These are phyloP conservation scores for Sparassis latifolia DNA, from an alignment of 1,284 basidiomycete genomes.

Conservation along the genomic window DNA sequence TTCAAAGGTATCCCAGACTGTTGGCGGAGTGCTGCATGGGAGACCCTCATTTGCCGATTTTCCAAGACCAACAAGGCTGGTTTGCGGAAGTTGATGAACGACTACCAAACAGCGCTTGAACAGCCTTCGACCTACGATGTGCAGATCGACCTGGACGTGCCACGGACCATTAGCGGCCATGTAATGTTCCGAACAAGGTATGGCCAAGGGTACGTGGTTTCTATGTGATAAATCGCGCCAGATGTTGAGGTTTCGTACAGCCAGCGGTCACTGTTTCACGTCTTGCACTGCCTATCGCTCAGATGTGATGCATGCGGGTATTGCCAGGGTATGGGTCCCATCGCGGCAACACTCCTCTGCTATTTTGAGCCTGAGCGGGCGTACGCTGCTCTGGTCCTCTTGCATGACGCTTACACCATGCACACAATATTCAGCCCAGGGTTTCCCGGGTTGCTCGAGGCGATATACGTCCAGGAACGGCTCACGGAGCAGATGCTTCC, in stretches of 20 bases:
- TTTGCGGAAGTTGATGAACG: slow-evolving; percentile 35
- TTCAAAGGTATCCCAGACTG: slow-evolving; percentile 97
- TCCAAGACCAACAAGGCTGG: slow-evolving; percentile 39
- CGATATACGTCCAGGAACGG: slow-evolving; percentile 90
- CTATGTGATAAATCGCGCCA: slow-evolving; percentile 1
- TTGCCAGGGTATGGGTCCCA: slow-evolving; percentile 98
- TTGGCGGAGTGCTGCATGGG: slow-evolving; percentile 93
- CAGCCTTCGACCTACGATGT: slow-evolving; percentile 86
- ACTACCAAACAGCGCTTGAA: slow-evolving; percentile 66
- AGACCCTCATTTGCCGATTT: slow-evolving; percentile 57
- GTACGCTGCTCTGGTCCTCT: slow-evolving; percentile 76
- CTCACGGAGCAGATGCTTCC: slow-evolving; percentile 85
- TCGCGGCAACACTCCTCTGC: slow-evolving; percentile 90
- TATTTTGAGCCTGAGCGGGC: slow-evolving; percentile 89
- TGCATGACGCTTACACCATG: slow-evolving; percentile 87
- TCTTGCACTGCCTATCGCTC: slow-evolving; percentile 88
- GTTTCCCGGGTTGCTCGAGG: slow-evolving; percentile 92
- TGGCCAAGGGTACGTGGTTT: slow-evolving; percentile 71
- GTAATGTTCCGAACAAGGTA: slow-evolving; percentile 94
- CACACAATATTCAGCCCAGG: slow-evolving; percentile 90
- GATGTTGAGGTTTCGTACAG: slow-evolving; percentile 32
- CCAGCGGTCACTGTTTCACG: slow-evolving; percentile 91
- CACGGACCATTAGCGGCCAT: slow-evolving; percentile 93
- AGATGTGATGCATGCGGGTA: slow-evolving; percentile 88
- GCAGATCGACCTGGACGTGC: slow-evolving; percentile 98